phyloP scores from a whole-genome alignment of 176 grass and related monocot species.

The Raddia guianensis region DNA sequence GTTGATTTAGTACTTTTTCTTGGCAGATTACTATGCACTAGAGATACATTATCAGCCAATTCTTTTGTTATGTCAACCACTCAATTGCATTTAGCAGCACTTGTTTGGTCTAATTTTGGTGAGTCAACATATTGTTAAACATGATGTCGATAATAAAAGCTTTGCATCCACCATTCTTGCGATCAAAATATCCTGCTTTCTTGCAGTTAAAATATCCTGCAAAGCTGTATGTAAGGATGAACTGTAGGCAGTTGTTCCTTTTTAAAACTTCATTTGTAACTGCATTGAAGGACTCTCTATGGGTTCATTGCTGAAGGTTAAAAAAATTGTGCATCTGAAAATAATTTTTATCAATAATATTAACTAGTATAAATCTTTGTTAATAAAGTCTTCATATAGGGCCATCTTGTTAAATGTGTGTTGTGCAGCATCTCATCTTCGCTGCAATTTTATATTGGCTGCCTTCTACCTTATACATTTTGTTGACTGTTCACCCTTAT shows the following conservation, averaged over 20 bases:
- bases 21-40: neutral
- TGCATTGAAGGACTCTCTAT: neutral
- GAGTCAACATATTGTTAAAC: conserved; percentile 5
- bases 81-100: neutral
- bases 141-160: neutral
- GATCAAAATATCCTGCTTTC: no score
- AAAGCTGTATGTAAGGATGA: neutral
- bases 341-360: neutral
- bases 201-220: neutral
- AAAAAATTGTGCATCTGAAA: neutral
- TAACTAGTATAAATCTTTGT: neutral
- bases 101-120: neutral
- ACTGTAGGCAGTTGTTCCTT: neutral
- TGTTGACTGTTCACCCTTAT: neutral
- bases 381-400: neutral
- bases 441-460: neutral
- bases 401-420: conserved; percentile 3
- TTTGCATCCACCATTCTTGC: conserved; percentile 6
- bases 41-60: neutral
- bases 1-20: neutral
- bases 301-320: neutral
- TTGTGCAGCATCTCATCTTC: neutral
- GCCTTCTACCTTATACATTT: neutral
- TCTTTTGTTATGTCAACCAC: neutral
- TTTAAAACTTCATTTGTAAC: neutral